phyloP scores from a whole-genome alignment of 1,284 basidiomycete genomes.

The Papiliotrema nemorosa region DNA sequence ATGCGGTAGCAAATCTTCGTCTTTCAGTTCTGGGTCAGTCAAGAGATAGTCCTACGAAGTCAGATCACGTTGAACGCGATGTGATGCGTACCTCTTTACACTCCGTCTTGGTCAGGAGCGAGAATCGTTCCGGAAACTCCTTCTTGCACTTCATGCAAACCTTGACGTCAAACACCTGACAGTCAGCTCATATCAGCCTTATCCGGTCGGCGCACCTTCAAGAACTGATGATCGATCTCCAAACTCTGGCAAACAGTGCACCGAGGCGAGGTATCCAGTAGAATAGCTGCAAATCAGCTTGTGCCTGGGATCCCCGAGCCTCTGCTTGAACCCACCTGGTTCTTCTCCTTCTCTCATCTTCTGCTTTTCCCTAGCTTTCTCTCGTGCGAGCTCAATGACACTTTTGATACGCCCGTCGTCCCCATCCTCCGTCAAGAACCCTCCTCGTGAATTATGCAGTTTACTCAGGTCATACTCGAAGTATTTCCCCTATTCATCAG shows the following conservation, averaged over 20 bases:
- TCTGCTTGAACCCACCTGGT: constrained; percentile 55
- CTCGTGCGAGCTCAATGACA: constrained; percentile 68
- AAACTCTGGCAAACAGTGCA: constrained; percentile 77
- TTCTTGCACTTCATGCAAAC: constrained; percentile 91
- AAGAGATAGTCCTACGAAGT: constrained; percentile 74
- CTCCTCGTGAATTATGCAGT: constrained; percentile 88
- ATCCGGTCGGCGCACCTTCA: constrained; percentile 46
- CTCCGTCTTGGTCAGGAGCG: constrained; percentile 95
- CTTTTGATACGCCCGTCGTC: constrained; percentile 53
- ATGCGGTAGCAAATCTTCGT: constrained; percentile 88
- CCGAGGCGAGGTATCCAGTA: constrained; percentile 68
- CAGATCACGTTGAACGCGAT: neutral
- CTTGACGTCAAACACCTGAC: constrained; percentile 58
- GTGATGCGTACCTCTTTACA: constrained; percentile 74
- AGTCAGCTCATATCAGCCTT: neutral
- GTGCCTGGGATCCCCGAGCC: neutral
- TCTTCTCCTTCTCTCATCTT: constrained; percentile 71
- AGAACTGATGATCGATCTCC: constrained; percentile 77
- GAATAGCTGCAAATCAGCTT: constrained; percentile 25
- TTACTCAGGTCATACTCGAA: constrained; percentile 96
- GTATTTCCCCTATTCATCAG: constrained; percentile 58
- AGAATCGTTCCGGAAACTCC: constrained; percentile 84
- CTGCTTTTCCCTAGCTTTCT: constrained; percentile 64
- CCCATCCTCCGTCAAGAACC: constrained; percentile 63
- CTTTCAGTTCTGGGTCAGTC: constrained; percentile 86